Conservation (phyloP, 177 flowering plant species). For the Vitis hybrid region DNA sequence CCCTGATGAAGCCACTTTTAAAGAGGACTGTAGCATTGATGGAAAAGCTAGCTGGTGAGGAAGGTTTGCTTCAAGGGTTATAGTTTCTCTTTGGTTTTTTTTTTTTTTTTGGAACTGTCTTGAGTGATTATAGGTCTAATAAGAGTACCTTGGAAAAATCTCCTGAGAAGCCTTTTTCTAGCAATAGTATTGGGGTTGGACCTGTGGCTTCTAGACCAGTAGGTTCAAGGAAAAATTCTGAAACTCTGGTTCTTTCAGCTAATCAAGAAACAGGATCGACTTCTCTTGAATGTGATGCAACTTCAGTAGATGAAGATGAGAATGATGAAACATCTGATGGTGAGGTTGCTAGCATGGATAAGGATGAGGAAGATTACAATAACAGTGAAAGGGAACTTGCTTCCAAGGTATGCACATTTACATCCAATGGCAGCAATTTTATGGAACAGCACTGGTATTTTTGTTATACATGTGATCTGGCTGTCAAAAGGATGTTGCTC, state of each 20-base stretch:
- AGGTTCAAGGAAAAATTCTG: conserved; percentile 66
- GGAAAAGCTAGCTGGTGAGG: conserved; percentile 72
- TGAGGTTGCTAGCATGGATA: conserved; percentile 84
- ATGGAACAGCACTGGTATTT: conserved; percentile 99
- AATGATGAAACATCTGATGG: conserved; percentile 99
- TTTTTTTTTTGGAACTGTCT: conserved; percentile 51
- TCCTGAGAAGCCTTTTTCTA: conserved; percentile 44
- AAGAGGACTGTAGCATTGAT: conserved; percentile 55
- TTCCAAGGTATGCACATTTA: conserved; percentile 95
- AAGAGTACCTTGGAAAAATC: conserved; percentile 41
- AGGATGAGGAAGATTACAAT: conserved; percentile 88
- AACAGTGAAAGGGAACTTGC: conserved; percentile 92
- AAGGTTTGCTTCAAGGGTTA: conserved; percentile 67
- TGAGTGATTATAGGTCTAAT: conserved; percentile 65
- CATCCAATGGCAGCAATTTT: conserved; percentile 98
- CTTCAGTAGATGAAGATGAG: conserved; percentile 94
- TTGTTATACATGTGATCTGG: conserved; percentile 99
- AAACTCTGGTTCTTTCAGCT: conserved; percentile 58
- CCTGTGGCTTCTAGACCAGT: conserved; percentile 42
- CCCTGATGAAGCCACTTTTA: conserved; percentile 58
- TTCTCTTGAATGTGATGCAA: conserved; percentile 89
- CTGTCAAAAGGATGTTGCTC: conserved; percentile 99
- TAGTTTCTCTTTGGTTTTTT: conserved; percentile 58
- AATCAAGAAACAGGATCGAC: conserved; percentile 64
- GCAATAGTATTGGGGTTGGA: conserved; percentile 46